Base-by-base conservation (phyloP, 208 protist genomes). In the Acanthamoeba quina region DNA sequence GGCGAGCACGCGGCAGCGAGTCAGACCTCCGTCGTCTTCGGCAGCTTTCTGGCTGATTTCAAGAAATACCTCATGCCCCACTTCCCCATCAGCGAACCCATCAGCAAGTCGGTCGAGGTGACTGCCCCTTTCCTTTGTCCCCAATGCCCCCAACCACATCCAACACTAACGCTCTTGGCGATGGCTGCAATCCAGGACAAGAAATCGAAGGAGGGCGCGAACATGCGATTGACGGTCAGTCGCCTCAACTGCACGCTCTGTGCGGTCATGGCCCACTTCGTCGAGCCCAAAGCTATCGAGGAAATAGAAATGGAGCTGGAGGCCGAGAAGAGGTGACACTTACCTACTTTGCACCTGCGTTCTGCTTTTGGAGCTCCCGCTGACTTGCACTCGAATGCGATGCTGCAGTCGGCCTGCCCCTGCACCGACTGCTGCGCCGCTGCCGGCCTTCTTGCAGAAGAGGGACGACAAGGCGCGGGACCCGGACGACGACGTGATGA, bases 141-240 rank as follows among this genome's bases (percentile, higher is more conserved):
- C n/a, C 37, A 0, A 44, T 10, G 9, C 34, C 11, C 19, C 5
- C 24, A 15, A 29, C 11, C 29, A 44, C 6, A 31, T 21, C 64
- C 64, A 34, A 70, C 11, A 31, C n/a, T 70, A n/a, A 52, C 72
- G 19, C 24, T 49, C 44, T n/a, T 13, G 29, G 49, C 72, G 13
- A 41, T 78, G n/a, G n/a, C n/a, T n/a, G n/a, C n/a, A n/a, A n/a
- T n/a, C n/a, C 76, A 83, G 78, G 78, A 86, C 34, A 86, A 86
- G 78, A 86, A 86, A 24, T 29, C 78, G 29, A 86, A 86, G 78
- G 78, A 86, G 78, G 52, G 78, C n/a, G 34, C 44, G 0, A n/a
- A 64, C 49, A 44, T 86, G 49, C 78, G 78, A 26, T 34, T 86
- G 49, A 62, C 52, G 29, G 78, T 86, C 29, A 86, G 78, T n/a